These are phyloP conservation scores for Phanerochaete carnosa DNA, from an alignment of 768 basidiomycete genomes.

Conservation along the genomic window DNA sequence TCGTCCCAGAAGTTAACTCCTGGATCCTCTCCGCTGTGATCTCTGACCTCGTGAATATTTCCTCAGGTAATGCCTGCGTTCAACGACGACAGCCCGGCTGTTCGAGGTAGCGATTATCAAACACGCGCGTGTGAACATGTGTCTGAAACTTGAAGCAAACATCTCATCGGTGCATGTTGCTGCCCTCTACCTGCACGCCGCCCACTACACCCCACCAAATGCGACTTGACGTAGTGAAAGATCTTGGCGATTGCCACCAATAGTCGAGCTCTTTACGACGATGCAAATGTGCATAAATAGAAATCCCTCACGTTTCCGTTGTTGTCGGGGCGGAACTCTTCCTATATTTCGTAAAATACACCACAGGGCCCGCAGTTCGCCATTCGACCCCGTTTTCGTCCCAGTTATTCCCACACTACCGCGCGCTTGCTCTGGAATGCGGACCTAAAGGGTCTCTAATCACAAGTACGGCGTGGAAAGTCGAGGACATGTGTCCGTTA, in stretches of 20 bases:
- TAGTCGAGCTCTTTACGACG: neutral
- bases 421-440: neutral
- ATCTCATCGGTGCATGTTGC: too few species aligned
- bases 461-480: neutral
- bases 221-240: too few species aligned
- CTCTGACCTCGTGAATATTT: too few species aligned
- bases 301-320: neutral
- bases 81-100: too few species aligned
- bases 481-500: neutral
- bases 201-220: too few species aligned
- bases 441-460: neutral
- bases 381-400: neutral
- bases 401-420: neutral
- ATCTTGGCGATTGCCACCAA: neutral
- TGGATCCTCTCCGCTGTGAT: too few species aligned
- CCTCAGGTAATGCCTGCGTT: too few species aligned
- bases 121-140: too few species aligned
- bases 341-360: neutral
- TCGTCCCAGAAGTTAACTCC: too few species aligned
- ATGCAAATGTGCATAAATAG: neutral
- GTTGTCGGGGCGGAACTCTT: neutral
- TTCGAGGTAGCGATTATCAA: too few species aligned
- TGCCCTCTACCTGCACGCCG: too few species aligned
- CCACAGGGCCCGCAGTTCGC: neutral
- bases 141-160: too few species aligned